Evolutionary conservation across 352 stramenopile genomes (phyloP), one percentile per base, ranked within the genome.

Genomic region (Globisporangium viniferum): DNA sequence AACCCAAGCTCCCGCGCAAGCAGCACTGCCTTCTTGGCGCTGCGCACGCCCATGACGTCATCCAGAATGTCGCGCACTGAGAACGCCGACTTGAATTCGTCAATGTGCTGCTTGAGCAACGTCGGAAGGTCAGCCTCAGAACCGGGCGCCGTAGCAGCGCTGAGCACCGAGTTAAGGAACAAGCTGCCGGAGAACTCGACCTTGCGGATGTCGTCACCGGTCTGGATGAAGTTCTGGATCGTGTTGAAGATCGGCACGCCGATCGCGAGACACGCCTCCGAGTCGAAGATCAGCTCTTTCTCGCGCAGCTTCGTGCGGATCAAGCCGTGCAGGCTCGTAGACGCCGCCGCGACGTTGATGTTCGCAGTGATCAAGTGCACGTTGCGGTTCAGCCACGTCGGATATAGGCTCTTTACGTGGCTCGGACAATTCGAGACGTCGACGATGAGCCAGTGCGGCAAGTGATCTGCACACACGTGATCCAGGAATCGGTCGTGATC

Each of bases 291-390:
- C 15, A 97, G 82, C 77, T 98, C 91, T 65, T 91, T 88, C 56
- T 92, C 73, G 70, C 89, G 88, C 20, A 90, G 72, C 39, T 84
- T 79, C 53, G 79, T 71, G 35, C 81, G 83, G 64, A 99, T 89
- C 15, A 80, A 73, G 48, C 89, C 77, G 64, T 94, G 91, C 48
- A 97, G 73, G 59, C 78, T 72, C 39, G 90, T 86, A 27, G 82
- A 77, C 29, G 88, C 84, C 3, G 86, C 89, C 14, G 95, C 81
- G 39, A 93, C 93, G 65, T 96, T 93, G 66, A 97, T 86, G 68
- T 98, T 98, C 22, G 90, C 87, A 14, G 90, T 98, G 59, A 98
- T 92, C 39, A 99, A 76, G 74, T 98, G 89, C 69, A 98, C 85
- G 62, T 96, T 95, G 60, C 81, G 79, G 18, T 69, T 81, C 4